Conservation (phyloP, 1,284 basidiomycete species). For the Cerrena zonata region DNA sequence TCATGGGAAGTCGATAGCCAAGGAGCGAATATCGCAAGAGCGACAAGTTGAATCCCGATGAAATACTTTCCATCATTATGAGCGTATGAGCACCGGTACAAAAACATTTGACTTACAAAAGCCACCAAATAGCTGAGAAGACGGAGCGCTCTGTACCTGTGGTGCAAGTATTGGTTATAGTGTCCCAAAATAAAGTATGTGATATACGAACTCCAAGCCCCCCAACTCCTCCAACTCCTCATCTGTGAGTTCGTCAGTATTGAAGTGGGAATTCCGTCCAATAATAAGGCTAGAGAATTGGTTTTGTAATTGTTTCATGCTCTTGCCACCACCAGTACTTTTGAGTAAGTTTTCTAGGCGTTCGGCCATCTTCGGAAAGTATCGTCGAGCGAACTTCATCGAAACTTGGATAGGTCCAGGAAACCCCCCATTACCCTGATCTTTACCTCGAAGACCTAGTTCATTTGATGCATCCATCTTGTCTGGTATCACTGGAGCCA, state of each 20-base stretch:
- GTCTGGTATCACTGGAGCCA: conserved; percentile 8
- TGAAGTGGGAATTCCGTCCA: conserved; percentile 73
- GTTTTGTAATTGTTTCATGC: conserved; percentile 28
- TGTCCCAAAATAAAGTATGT: conserved; percentile 30
- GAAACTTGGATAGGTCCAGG: conserved; percentile 38
- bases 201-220: conserved; percentile 62
- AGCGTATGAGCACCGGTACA: neutral
- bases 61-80: conserved; percentile 38
- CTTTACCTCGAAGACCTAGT: conserved; percentile 21
- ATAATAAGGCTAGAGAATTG: conserved; percentile 41
- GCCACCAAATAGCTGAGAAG: conserved; percentile 45
- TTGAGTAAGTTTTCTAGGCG: conserved; percentile 23
- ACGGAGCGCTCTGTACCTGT: conserved; percentile 20
- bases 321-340: neutral
- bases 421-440: conserved; percentile 39
- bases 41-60: conserved; percentile 44
- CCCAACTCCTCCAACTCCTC: conserved; percentile 78
- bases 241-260: conserved; percentile 55
- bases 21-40: conserved; percentile 55
- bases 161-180: neutral
- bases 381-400: conserved; percentile 25
- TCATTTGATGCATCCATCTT: conserved; percentile 1
- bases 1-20: conserved; percentile 39
- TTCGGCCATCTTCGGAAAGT: conserved; percentile 30
- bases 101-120: conserved; percentile 27